phyloP scores from a whole-genome alignment of 495 filamentous ascomycete genomes.

The Penicillium pulvis region DNA sequence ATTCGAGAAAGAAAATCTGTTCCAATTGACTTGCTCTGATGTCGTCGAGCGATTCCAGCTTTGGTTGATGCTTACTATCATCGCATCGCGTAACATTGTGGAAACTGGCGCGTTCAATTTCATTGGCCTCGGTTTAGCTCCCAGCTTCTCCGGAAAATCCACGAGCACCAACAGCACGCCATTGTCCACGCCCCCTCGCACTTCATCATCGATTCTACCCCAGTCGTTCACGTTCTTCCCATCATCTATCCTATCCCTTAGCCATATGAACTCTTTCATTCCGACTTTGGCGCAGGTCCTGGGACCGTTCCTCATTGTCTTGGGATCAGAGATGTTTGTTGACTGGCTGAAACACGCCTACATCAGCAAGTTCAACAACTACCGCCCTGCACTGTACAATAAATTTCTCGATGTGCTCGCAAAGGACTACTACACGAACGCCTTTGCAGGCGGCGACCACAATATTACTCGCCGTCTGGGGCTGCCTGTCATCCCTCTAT shows the following conservation, averaged over 20 bases:
- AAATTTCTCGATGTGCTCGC: slow-evolving; percentile 90
- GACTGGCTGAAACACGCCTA: slow-evolving; percentile 98
- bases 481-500: slow-evolving; percentile 87
- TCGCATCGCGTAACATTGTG: slow-evolving; percentile 91
- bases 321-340: slow-evolving; percentile 94
- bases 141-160: slow-evolving; percentile 32
- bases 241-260: slow-evolving; percentile 47
- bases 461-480: slow-evolving; percentile 88
- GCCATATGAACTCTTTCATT: slow-evolving; percentile 45
- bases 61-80: slow-evolving; percentile 95
- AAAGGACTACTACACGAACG: slow-evolving; percentile 97
- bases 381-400: slow-evolving; percentile 82
- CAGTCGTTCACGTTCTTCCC: slow-evolving; percentile 88
- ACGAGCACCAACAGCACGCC: slow-evolving; percentile 50
- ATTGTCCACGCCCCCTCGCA: slow-evolving; percentile 49
- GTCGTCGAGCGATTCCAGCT: slow-evolving; percentile 97
- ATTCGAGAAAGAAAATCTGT: slow-evolving; percentile 95
- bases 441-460: slow-evolving; percentile 73
- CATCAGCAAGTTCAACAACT: slow-evolving; percentile 98
- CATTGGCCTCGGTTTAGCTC: slow-evolving; percentile 35
- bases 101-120: slow-evolving; percentile 71
- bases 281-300: slow-evolving; percentile 86
- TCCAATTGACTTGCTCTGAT: slow-evolving; percentile 94
- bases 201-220: slow-evolving; percentile 69
- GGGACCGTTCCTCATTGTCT: slow-evolving; percentile 86